Base-by-base conservation (phyloP, 2,329 filamentous ascomycete genomes). In the Colletotrichum sp. region DNA sequence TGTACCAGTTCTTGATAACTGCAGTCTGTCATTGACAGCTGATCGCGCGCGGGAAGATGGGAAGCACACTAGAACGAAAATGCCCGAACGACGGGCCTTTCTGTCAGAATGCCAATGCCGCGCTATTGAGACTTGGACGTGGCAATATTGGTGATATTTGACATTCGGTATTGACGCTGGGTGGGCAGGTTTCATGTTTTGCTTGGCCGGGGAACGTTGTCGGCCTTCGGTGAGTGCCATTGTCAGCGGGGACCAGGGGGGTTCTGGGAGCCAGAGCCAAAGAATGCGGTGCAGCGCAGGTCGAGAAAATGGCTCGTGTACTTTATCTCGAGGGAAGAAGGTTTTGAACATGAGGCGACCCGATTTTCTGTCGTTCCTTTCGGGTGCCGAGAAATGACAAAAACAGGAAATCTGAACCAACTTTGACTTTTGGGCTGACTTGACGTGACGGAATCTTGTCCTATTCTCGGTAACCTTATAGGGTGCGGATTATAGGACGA, bases 151-250 rank as follows among this genome's bases (percentile, higher is more conserved):
- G 39, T n/a, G 55, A 71, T 75, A 66, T 71, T 36, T 62, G 39
- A 39, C 27, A 18, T 39, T 62, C 30, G 61, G 52, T 75, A 75
- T 62, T 55, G 60, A n/a, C 34, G 60, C 60, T 30, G 62, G 60
- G 55, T 61, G 25, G 60, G 43, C 66, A 27, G 61, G 73, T 73
- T 75, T 72, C 73, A 73, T 22, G 56, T 75, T 62, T 61, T 28
- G 10, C 25, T 27, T 39, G 62, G 34, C 69, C 28, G 58, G 64
- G 69, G 16, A 66, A 48, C 56, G 25, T 69, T 43, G 58, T 56
- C 70, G 43, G 34, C 48, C 9, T 65, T 75, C 43, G 56, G 73
- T 48, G 62, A 48, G 22, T 48, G 55, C 34, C 27, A 34, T 48
- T 52, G 48, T 16, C 3, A 22, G 28, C n/a, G 22, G 30, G 60